Evolutionary conservation across 768 basidiomycete species (phyloP).

Genomic region (Daedaleopsis sinensis): DNA sequence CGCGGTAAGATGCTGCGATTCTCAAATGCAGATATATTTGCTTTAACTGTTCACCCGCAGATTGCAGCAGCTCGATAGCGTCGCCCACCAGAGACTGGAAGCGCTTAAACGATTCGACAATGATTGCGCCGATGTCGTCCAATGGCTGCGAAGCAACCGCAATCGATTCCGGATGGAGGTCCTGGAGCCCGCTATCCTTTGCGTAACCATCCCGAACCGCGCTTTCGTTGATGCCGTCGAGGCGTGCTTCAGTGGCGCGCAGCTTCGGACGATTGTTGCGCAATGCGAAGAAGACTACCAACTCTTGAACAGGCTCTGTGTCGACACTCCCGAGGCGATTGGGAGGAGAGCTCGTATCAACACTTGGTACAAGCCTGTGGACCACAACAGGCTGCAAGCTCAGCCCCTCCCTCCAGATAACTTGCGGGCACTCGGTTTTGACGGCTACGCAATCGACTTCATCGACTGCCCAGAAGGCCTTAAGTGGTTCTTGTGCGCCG

Average conservation of each 20-base stretch:
- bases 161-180: conserved; percentile 76
- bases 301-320: conserved; percentile 65
- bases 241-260: conserved; percentile 58
- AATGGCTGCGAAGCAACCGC: conserved; percentile 73
- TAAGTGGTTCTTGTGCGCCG: conserved; percentile 65
- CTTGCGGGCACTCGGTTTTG: conserved; percentile 67
- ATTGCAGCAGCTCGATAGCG: conserved; percentile 55
- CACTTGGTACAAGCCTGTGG: conserved; percentile 63
- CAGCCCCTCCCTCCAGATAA: conserved; percentile 59
- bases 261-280: conserved; percentile 83
- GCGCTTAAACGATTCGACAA: conserved; percentile 54
- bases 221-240: conserved; percentile 73
- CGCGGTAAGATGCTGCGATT: conserved; percentile 11
- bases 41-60: conserved; percentile 37
- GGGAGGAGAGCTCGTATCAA: conserved; percentile 60
- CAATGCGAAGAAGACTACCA: conserved; percentile 84
- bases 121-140: conserved; percentile 63
- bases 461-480: conserved; percentile 78
- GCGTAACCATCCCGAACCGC: conserved; percentile 66
- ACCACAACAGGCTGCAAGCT: conserved; percentile 37
- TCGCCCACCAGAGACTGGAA: conserved; percentile 60
- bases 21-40: neutral
- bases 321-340: conserved; percentile 58
- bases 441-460: conserved; percentile 83
- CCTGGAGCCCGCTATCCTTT: conserved; percentile 84